Base-by-base conservation (phyloP, 2,329 filamentous ascomycete genomes). In the Nemania sp. region DNA sequence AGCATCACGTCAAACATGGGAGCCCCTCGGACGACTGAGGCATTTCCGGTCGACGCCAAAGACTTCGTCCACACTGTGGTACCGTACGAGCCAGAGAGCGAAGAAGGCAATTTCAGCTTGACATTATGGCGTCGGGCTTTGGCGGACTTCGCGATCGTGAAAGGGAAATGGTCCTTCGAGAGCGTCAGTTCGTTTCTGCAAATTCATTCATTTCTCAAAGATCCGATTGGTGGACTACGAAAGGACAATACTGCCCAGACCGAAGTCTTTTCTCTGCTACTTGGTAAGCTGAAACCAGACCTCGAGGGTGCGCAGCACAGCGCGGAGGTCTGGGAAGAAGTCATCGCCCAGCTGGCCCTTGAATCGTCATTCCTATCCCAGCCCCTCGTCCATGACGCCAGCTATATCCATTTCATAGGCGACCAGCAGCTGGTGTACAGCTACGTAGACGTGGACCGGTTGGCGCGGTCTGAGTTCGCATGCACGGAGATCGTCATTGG, bases 361-460 rank as follows among this genome's bases (percentile, higher is more conserved):
- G 50, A 59, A 25, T 54, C 56, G 2, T 54, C 50, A 12, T 59
- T 59, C 18, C 49, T 54, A 37, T 49, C 56, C 3, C 56, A 43
- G 5, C 49, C 50, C 13, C 50, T 43, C 11, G 11, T 49, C 25
- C 56, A 43, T 11, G 29, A 43, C 10, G 49, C 43, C 3, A 42
- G 34, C 20, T 59, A 59, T 15, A 35, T 54, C 29, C 56, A 59
- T 34, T 59, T 54, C 25, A 18, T 54, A 49, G 56, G 20, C 7
- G 56, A 59, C 20, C 49, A 59, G 11, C 43, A 59, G 25, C 56
- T 59, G 2, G 56, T 59, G 3, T 59, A 59, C 18, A 59, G 56
- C 35, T 59, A 59, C n/a, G 56, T 59, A 2, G 56, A 59, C 25
- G 49, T 59, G 11, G 49, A 59, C 35, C 34, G 49, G 10, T 25